These are phyloP conservation scores for Lentinula edodes DNA, from an alignment of 768 basidiomycete species.

Conservation along the genomic window DNA sequence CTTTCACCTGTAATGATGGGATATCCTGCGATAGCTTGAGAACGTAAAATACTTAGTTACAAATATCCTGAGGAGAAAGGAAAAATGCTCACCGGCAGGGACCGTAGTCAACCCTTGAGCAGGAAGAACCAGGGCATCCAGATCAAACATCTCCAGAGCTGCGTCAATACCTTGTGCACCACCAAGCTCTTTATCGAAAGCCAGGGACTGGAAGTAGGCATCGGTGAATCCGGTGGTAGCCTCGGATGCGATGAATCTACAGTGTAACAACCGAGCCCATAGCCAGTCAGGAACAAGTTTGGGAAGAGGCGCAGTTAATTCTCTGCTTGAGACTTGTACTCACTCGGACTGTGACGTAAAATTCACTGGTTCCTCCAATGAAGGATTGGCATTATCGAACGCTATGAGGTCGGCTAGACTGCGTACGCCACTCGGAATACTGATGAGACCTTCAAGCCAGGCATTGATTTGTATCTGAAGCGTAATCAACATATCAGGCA, in stretches of 20 bases:
- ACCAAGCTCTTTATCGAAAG: slow-evolving; percentile 41
- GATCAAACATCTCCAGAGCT: slow-evolving; percentile 34
- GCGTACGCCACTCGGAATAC: slow-evolving; percentile 52
- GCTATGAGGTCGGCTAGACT: slow-evolving; percentile 51
- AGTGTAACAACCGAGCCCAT: not conserved
- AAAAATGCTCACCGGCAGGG: slow-evolving; percentile 27
- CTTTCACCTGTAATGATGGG: slow-evolving; percentile 55
- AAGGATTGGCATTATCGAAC: slow-evolving; percentile 49
- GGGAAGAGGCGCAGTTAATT: too few species aligned
- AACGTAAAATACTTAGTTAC: too few species aligned
- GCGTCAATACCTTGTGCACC: slow-evolving; percentile 50
- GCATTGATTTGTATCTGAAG: slow-evolving; percentile 45
- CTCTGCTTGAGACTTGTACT: slow-evolving; percentile 5
- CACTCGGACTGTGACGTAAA: slow-evolving; percentile 34
- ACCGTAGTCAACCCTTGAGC: slow-evolving; percentile 28
- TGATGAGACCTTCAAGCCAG: slow-evolving; percentile 39
- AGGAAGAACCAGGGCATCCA: slow-evolving; percentile 52
- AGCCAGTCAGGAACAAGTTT: too few species aligned
- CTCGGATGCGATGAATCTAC: slow-evolving; percentile 31
- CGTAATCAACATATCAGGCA: not conserved
- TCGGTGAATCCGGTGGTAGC: slow-evolving; percentile 37
- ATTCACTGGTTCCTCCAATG: slow-evolving; percentile 38
- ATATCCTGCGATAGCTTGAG: slow-evolving; percentile 54
- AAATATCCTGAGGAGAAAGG: too few species aligned
- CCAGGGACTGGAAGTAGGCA: slow-evolving; percentile 38